Conservation (phyloP, 2,329 filamentous ascomycete species). For the Colletotrichum sp. region DNA sequence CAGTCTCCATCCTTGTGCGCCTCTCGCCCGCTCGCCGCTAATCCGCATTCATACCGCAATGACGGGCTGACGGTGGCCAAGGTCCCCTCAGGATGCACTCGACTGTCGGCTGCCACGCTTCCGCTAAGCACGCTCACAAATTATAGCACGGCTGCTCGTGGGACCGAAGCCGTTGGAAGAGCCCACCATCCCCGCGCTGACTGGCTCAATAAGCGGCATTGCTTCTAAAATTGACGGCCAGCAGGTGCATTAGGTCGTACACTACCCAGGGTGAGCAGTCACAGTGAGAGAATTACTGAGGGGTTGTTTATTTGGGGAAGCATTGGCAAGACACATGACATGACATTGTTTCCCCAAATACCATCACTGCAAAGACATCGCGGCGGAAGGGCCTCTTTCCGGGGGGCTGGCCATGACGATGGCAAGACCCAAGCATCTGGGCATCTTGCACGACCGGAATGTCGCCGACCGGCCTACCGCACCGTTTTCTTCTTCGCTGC, state of each 20-base stretch:
- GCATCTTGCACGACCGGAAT: not conserved
- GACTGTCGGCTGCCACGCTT: conserved; percentile 2
- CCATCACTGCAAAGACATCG: not conserved
- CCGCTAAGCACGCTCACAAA: not conserved
- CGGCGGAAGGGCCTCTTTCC: not conserved
- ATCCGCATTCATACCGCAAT: not conserved
- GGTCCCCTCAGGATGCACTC: not conserved
- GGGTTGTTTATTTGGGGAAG: conserved; percentile 3
- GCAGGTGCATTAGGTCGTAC: not conserved
- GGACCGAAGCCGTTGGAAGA: not conserved
- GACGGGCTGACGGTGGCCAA: conserved; percentile 3
- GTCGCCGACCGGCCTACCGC: not conserved
- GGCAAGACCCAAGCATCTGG: not conserved
- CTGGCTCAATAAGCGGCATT: conserved; percentile 16
- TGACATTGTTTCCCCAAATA: not conserved
- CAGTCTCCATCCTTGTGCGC: conserved; percentile 1
- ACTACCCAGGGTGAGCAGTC: not conserved
- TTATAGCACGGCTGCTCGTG: conserved; percentile 14
- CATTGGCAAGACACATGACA: not conserved
- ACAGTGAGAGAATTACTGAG: not conserved
- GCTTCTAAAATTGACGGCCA: not conserved
- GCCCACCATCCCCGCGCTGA: not conserved
- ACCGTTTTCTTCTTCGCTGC: not conserved
- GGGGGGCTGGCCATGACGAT: not conserved
- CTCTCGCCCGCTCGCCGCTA: not conserved